Base-by-base conservation (phyloP, 768 basidiomycete genomes). In the Boletales sp. region DNA sequence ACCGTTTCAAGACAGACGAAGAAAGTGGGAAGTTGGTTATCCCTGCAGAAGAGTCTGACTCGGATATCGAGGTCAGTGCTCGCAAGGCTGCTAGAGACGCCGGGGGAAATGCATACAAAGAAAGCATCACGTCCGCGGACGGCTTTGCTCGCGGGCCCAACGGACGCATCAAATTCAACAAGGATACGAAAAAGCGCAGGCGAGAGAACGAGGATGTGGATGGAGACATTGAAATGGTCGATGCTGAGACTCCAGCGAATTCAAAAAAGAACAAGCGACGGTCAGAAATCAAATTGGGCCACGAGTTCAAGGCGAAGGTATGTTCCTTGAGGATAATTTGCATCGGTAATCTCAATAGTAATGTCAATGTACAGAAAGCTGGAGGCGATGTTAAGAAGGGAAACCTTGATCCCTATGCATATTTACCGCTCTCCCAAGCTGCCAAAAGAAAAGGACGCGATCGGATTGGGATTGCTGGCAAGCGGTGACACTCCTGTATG, bases 241-340 rank as follows among this genome's bases (percentile, higher is more conserved):
- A 92, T 52, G 79, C 67, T 1, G 82, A 87, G 50, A 73, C 74
- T 39, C 59, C 58, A n/a, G 61, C 57, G 4, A 57, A 60, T 15
- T 53, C 61, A 37, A 74, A 68, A 78, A 79, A 72, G 75, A 79
- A 71, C 60, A 74, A 77, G 67, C 67, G 70, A 59, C 76, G 69
- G 75, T 81, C 72, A 68, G 80, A 74, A 71, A 73, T 67, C 42
- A 78, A 66, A 71, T 79, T 79, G 44, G 96, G 96, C 12, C 82
- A 83, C 13, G 94, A 98, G 67, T 98, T 96, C 77, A 94, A 88
- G 67, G 91, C 96, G 30, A 98, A 94, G 84, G 94, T 92, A 57
- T 49, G 83, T 69, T 53, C 18, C 14, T 34, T 13, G 1, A 40
- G 36, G 48, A 51, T 15, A 17, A 18, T 10, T 43, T 30, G 33